Conservation (phyloP, 1,139 yeast species). For the Williopsis jadinii region DNA sequence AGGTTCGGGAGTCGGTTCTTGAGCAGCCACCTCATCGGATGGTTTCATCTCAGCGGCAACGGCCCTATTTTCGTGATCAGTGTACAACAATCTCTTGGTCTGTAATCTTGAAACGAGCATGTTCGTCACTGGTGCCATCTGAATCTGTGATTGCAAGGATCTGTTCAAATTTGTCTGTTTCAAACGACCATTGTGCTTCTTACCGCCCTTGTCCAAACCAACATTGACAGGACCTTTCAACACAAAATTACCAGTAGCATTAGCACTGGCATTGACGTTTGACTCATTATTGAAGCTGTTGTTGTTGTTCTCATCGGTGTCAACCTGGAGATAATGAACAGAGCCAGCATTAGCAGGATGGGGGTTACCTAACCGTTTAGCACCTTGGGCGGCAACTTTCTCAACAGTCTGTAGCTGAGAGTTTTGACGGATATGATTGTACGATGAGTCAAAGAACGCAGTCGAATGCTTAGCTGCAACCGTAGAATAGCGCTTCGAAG, state of each 20-base stretch:
- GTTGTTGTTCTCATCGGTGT: constrained; percentile 1
- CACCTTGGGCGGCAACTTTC: constrained; percentile 12
- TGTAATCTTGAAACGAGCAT: constrained; percentile 5
- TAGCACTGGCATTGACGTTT: background rate
- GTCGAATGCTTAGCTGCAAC: constrained; percentile 21
- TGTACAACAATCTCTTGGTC: background rate
- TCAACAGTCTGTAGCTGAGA: constrained; percentile 16
- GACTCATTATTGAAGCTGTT: background rate
- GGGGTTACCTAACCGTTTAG: constrained; percentile 18
- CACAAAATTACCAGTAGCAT: background rate
- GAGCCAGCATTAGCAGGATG: constrained; percentile 21
- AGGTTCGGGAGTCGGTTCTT: constrained; percentile 8
- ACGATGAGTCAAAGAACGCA: constrained; percentile 23
- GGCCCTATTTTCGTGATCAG: background rate
- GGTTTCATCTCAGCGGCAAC: background rate
- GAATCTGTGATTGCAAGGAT: background rate
- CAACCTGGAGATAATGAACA: constrained; percentile 16
- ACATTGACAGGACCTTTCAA: constrained; percentile 15
- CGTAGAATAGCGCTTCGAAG: constrained; percentile 22
- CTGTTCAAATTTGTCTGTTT: background rate
- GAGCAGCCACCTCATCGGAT: constrained; percentile 2
- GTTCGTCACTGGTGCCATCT: constrained; percentile 4
- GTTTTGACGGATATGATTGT: constrained; percentile 21
- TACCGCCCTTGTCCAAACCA: constrained; percentile 5
- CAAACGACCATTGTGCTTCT: background rate